Evolutionary conservation across 768 basidiomycete genomes (phyloP), one percentile per base, ranked within the genome.

Genomic region (Mycena haematopus): DNA sequence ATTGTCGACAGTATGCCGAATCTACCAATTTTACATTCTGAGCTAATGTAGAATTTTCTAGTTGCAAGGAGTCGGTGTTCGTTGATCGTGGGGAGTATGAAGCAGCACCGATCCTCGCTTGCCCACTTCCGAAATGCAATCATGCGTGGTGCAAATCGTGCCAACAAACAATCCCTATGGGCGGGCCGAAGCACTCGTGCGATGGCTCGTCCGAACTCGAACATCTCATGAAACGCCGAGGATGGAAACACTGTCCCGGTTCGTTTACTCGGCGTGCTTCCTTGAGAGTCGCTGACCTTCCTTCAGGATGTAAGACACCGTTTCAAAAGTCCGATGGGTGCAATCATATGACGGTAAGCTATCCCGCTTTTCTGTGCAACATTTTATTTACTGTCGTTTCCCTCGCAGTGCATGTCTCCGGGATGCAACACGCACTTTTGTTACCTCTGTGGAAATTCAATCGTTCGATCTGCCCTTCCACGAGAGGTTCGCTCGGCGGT

Each of bases 221-320:
- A 5, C 73, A 80, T 53, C 61, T 86, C 46, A 85, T 87, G 83
- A 70, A 74, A 38, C 64, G 76, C 66, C 73, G 78, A n/a, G 87
- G 87, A 7, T 89, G 88, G 88, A 85, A 84, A 62, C 79, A 80
- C 55, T 90, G 89, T 69, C 85, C 88, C 62, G 84, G 88, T 77
- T n/a, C 36, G 59, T 44, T n/a, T 33, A 3, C 4, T 13, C 6
- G 44, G 19, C 17, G 9, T 25, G 14, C 5, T 27, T 2, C 5
- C 8, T 36, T 42, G 1, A 38, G 14, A 36, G 9, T 14, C 36
- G 11, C 36, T 36, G 36, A 36, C 36, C 9, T 36, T 14, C 13
- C 6, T 15, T 36, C 36, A 36, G 36, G 36, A 7, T 83, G 82
- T 66, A 70, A 71, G 56, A 82, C 84, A 11, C 80, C 84, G 4